Evolutionary conservation across 768 basidiomycete genomes (phyloP).

Genomic region (Agaricus sinodeliciosus): DNA sequence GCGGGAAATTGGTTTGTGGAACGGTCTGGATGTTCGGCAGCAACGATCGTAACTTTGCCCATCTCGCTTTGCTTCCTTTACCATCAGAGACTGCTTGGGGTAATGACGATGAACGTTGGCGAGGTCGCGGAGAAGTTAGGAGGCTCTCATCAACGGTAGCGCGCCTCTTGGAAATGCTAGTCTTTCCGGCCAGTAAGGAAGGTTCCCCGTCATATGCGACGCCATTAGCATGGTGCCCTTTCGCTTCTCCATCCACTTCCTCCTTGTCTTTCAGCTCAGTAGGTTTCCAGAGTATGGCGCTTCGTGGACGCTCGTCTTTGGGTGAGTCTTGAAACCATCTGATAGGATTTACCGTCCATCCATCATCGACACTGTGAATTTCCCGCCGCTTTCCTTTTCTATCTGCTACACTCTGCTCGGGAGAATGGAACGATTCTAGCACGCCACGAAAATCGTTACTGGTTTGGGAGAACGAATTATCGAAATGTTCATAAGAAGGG

Average conservation of each 20-base stretch:
- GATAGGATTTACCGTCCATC: conserved; percentile 38
- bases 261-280: conserved; percentile 6
- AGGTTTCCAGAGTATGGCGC: conserved; percentile 22
- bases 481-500: conserved; percentile 23
- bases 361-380: conserved; percentile 38
- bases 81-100: conserved; percentile 19
- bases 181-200: neutral
- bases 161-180: neutral
- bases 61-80: conserved; percentile 33
- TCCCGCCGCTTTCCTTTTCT: conserved; percentile 51
- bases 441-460: conserved; percentile 54
- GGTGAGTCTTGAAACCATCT: conserved; percentile 51
- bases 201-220: neutral
- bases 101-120: conserved; percentile 23
- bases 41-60: conserved; percentile 61
- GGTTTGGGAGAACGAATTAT: conserved; percentile 28
- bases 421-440: conserved; percentile 38
- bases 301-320: conserved; percentile 35
- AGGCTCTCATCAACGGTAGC: neutral
- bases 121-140: conserved; percentile 11
- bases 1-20: conserved; percentile 19
- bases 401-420: conserved; percentile 33
- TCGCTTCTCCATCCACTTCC: neutral
- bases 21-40: conserved; percentile 39
- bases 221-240: neutral